These are phyloP conservation scores for Amanita rimosa DNA, from an alignment of 768 basidiomycete species.

Conservation along the genomic window DNA sequence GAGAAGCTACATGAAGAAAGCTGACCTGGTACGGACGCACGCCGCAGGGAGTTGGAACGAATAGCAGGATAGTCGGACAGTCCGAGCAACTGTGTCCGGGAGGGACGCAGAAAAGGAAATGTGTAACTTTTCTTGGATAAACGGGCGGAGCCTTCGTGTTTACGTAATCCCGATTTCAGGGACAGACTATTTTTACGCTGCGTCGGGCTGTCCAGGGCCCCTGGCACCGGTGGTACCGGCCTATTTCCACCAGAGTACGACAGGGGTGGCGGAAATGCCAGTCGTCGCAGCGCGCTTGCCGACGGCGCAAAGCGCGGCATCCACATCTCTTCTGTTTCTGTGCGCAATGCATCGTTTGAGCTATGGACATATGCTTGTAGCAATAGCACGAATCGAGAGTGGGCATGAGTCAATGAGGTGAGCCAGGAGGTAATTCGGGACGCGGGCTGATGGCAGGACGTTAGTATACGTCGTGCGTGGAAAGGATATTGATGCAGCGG, in stretches of 20 bases:
- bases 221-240: neutral
- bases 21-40: neutral
- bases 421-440: slow-evolving; percentile 25
- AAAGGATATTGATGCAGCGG: slow-evolving; percentile 64
- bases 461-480: slow-evolving; percentile 47
- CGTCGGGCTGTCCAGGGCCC: slow-evolving; percentile 12
- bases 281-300: slow-evolving; percentile 32
- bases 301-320: slow-evolving; percentile 17
- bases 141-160: no score
- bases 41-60: neutral
- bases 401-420: slow-evolving; percentile 42
- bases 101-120: slow-evolving; percentile 17
- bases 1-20: neutral
- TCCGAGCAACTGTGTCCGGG: neutral
- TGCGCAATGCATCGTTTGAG: slow-evolving; percentile 32
- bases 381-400: slow-evolving; percentile 66
- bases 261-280: slow-evolving; percentile 69
- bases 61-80: neutral
- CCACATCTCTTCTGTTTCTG: slow-evolving; percentile 32
- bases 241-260: slow-evolving; percentile 29
- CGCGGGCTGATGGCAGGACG: slow-evolving; percentile 20
- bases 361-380: slow-evolving; percentile 66
- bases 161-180: no score
- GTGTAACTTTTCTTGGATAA: slow-evolving; percentile 13
- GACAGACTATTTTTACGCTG: slow-evolving; percentile 7